Evolutionary conservation across 495 filamentous ascomycete species (phyloP), one percentile per base, ranked within the genome.

Genomic region (Schizothecium vesticola): DNA sequence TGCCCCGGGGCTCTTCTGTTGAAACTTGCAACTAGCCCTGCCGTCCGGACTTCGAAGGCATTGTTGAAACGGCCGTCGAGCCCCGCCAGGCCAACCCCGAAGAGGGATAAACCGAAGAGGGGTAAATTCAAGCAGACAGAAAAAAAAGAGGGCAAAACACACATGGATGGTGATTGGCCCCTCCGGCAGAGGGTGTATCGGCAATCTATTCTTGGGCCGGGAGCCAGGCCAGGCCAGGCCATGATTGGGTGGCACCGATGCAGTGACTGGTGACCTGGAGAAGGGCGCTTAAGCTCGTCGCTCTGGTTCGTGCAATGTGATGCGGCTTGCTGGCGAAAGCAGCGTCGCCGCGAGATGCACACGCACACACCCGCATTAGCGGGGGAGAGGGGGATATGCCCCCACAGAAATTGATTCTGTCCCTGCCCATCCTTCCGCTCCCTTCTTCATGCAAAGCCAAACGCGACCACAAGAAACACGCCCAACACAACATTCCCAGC

Each of bases 191-290:
- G 67, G 69, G 67, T 71, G 65, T 71, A 73, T 69, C 67, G 70
- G 67, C 73, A 76, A 74, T 76, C 76, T 79, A 79, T 78, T 79
- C 67, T 76, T 79, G 76, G 77, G 68, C 67, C 16, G 68, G 72
- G 67, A 63, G 69, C 68, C 70, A 70, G 61, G 65, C 67, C 64
- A 26, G 43, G 68, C 51, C 21, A 36, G 61, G 8, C 43, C 5
- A 1, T 73, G 65, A 78, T 76, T 78, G 69, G 76, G 36, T 61
- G 69, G 65, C 24, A 24, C 29, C 56, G 66, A 68, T 70, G 68
- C 60, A 62, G 33, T 69, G 61, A 67, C 66, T 63, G 70, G 72
- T 75, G 74, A 78, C 70, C 66, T 72, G 57, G 70, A 68, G 75
- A 72, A 72, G 66, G 77, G 77, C 77, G 77, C 77, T 79, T 79